Conservation (phyloP, 2,329 filamentous ascomycete genomes). For the Chaetomium sp. region DNA sequence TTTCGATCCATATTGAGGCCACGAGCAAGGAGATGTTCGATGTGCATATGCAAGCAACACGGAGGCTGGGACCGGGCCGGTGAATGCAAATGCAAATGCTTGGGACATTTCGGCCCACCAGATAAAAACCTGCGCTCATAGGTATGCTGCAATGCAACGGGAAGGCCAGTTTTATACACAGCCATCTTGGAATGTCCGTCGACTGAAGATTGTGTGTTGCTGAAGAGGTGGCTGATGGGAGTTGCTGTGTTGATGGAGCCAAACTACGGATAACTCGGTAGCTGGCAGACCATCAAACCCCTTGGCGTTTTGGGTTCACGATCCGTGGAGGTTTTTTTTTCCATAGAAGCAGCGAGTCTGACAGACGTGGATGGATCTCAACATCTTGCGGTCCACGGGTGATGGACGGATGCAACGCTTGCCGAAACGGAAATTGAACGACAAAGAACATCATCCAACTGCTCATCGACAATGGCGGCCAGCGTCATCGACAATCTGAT, state of each 20-base stretch:
- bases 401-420: neutral
- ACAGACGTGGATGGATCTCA: neutral
- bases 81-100: slow-evolving; percentile 4
- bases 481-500: slow-evolving; percentile 5
- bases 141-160: neutral
- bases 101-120: neutral
- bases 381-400: no score
- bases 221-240: neutral
- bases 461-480: neutral
- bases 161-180: neutral
- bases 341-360: neutral
- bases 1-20: slow-evolving; percentile 9
- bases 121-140: neutral
- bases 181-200: neutral
- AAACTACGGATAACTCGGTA: neutral
- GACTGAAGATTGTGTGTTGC: neutral
- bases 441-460: neutral
- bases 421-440: slow-evolving; percentile 7
- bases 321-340: neutral
- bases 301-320: slow-evolving; percentile 1
- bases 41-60: slow-evolving; percentile 28
- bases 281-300: slow-evolving; percentile 1
- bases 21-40: slow-evolving; percentile 21
- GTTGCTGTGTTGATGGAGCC: neutral
- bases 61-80: slow-evolving; percentile 25